Percentiles rank a stretch among this genome's conserved stretches.
These are phyloP conservation scores for Scheffersomyces spartinae DNA, from an alignment of 805 yeast genomes.

Conservation along the genomic window DNA sequence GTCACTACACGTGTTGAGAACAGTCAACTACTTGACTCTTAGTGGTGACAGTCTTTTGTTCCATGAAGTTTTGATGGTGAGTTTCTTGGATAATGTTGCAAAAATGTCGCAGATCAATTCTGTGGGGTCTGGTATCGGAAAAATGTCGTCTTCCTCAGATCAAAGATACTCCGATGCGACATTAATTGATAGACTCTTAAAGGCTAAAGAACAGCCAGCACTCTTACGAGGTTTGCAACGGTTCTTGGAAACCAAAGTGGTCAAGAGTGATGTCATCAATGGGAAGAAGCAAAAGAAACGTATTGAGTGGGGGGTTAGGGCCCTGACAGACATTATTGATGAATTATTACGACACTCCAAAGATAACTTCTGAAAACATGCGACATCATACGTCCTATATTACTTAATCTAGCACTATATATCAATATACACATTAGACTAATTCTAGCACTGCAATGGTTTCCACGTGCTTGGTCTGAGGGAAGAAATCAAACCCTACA, in stretches of 20 bases:
- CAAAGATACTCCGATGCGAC: slow-evolving; percentile 35
- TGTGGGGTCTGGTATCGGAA: slow-evolving; percentile 31
- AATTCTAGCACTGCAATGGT: slow-evolving; percentile 36
- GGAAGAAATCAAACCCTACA: slow-evolving; percentile 36
- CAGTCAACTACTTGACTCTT: slow-evolving; percentile 61
- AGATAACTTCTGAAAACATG: no score
- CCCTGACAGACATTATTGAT: slow-evolving; percentile 41
- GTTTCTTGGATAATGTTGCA: slow-evolving; percentile 53
- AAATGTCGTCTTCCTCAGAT: slow-evolving; percentile 16
- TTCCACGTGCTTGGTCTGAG: slow-evolving; percentile 51
- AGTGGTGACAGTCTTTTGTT: slow-evolving; percentile 56
- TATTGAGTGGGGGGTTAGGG: slow-evolving; percentile 56
- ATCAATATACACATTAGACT: not conserved
- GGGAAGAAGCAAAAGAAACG: slow-evolving; percentile 46
- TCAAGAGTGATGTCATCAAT: slow-evolving; percentile 33
- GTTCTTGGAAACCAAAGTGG: slow-evolving; percentile 39
- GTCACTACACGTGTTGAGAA: slow-evolving; percentile 61
- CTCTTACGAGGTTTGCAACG: slow-evolving; percentile 57
- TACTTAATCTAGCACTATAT: no score
- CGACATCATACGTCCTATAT: no score
- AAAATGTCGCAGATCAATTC: slow-evolving; percentile 44
- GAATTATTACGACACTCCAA: slow-evolving; percentile 18
- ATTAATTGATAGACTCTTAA: slow-evolving; percentile 37
- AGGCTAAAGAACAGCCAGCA: slow-evolving; percentile 46
- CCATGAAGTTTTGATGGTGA: slow-evolving; percentile 60